Base-by-base conservation (phyloP, 2,329 filamentous ascomycete genomes). In the Taxawa tesnikishii region DNA sequence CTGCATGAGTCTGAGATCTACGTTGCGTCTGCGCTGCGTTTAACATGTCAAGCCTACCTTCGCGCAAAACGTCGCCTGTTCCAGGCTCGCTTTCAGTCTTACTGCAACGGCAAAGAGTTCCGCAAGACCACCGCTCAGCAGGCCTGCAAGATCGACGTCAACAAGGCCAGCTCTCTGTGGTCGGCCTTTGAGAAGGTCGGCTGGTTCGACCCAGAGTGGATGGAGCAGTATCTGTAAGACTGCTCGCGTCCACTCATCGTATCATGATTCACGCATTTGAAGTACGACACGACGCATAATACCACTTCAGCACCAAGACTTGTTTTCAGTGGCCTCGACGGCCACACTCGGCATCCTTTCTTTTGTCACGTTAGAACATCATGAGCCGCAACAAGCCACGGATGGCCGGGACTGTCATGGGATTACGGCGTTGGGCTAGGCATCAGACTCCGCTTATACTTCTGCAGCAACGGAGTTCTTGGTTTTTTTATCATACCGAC, bases 71-170 rank as follows among this genome's bases (percentile, higher is more conserved):
- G 88, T 37, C 79, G 85, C 38, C 88, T 96, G 50, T 96, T 96
- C 54, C 66, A 79, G 33, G 75, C 75, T 30, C 75, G 83, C 25
- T 70, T 88, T 19, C 72, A 79, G 38, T 71, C 76, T 2, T 60
- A 75, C 23, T 58, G 63, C 34, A 75, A 73, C 21, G 70, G 71
- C 51, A 90, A 92, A 57, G 81, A 87, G 48, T 94, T 94, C 55
- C 78, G 83, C 54, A 94, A 94, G 70, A 96, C 88, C 1, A 83
- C 94, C 52, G 84, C 85, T 4, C 88, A 96, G 56, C 83, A 93
- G 54, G 84, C 83, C n/a, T 93, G 84, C 69, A 92, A 92, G 64
- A 94, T 94, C 42, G 88, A 96, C 48, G 88, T 96, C 54, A 94
- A 94, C 66, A 96, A 94, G 65, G 84, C 87, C 3, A 92, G 83